Base-by-base conservation (phyloP, 2,329 filamentous ascomycete species). In the Fonsecaea pugnacius region DNA sequence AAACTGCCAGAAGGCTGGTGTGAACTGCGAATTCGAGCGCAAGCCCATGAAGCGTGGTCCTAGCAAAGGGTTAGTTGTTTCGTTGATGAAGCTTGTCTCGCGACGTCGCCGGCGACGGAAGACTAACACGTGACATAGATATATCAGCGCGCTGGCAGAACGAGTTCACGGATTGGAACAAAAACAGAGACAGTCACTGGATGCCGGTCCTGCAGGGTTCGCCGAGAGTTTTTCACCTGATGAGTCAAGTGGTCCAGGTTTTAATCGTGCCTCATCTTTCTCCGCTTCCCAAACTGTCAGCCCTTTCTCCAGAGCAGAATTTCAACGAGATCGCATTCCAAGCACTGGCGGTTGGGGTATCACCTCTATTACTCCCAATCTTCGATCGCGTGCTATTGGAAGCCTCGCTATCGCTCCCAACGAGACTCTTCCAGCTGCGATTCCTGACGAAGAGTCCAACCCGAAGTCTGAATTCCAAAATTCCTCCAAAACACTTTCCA, bases 141-240 rank as follows among this genome's bases (percentile, higher is more conserved):
- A 96, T 72, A 96, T 96, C 75, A 96, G 96, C 75, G 92, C 96
- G 75, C 84, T 96, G 24, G 91, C 92, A 27, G 92, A 96, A 73
- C 84, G 92, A 30, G 87, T 96, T 64, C 88, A 93, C 71, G 89
- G 86, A 50, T 88, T 96, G 52, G 92, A 96, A 74, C 90, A 89
- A 69, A 90, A 91, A 73, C 86, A 95, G 63, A 84, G 71, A 27
- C 64, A 67, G 21, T 72, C 71, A 4, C 48, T 71, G 18, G 71
- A 72, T 43, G 64, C 62, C 6, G 64, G 51, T 32, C 57, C 58
- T 33, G 53, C 35, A 18, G 50, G 51, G n/a, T 68, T 64, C 51
- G 58, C 55, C 35, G 69, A 86, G 59, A 79, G 84, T 67, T 79
- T 82, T 10, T 82, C 84, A 6, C 78, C 84, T 7, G 79, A 82